A percentile compares a stretch with the other conserved stretches of the same genome.
Conservation (phyloP, 2,329 filamentous ascomycete genomes). For the Capronia americana region DNA sequence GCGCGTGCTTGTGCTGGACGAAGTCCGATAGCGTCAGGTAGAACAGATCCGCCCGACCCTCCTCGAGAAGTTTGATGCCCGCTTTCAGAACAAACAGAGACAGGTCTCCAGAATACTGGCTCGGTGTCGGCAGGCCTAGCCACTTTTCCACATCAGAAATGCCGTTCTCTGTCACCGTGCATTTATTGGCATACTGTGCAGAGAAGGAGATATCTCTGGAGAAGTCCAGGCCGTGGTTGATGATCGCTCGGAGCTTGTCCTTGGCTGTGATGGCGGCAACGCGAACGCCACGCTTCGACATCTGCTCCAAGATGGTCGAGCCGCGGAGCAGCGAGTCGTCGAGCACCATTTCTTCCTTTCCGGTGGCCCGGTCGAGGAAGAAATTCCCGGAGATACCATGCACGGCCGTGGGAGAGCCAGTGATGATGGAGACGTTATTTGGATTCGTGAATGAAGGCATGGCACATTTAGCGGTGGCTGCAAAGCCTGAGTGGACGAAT, state of each 20-base stretch:
- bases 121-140: conserved; percentile 47
- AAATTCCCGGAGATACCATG: conserved; percentile 56
- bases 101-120: conserved; percentile 54
- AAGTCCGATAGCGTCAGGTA: conserved; percentile 56
- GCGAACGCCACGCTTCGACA: conserved; percentile 49
- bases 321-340: conserved; percentile 52
- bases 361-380: conserved; percentile 50
- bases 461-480: conserved; percentile 47
- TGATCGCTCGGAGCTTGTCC: conserved; percentile 53
- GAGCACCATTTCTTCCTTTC: conserved; percentile 51
- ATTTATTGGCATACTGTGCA: conserved; percentile 44
- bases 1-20: conserved; percentile 54
- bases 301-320: conserved; percentile 51
- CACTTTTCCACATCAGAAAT: conserved; percentile 47
- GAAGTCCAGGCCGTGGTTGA: conserved; percentile 46
- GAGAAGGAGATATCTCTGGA: conserved; percentile 50
- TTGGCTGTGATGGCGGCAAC: conserved; percentile 55
- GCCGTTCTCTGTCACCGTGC: conserved; percentile 46
- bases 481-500: conserved; percentile 48
- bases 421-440: conserved; percentile 56
- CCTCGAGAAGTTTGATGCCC: conserved; percentile 51
- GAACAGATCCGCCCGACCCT: conserved; percentile 49
- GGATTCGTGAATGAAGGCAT: conserved; percentile 57
- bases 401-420: conserved; percentile 48
- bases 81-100: conserved; percentile 54